Evolutionary conservation across 352 stramenopile genomes (phyloP).

Genomic region (Pythium brachiatum): DNA sequence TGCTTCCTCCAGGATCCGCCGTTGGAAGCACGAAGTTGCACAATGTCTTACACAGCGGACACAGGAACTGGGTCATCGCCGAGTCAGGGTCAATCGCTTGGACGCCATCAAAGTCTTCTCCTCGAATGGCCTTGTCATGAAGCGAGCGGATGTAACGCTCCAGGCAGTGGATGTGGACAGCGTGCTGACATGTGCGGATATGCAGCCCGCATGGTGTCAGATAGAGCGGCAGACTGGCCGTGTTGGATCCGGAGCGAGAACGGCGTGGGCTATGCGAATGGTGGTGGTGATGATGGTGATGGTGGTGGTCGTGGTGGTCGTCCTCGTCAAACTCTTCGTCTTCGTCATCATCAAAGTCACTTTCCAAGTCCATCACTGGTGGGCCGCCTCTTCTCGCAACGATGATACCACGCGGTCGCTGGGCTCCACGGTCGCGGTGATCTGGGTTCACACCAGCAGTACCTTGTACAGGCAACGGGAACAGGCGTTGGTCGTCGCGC

Average conservation of each 20-base stretch:
- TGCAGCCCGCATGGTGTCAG: conserved; percentile 78
- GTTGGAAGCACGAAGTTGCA: conserved; percentile 91
- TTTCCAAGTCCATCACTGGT: conserved; percentile 5
- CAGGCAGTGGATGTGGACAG: conserved; percentile 84
- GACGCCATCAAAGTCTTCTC: conserved; percentile 86
- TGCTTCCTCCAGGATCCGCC: conserved; percentile 40
- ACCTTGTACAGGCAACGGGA: conserved; percentile 19
- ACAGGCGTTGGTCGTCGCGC: conserved; percentile 36
- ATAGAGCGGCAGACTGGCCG: conserved; percentile 65
- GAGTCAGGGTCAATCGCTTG: conserved; percentile 87
- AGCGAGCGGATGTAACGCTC: conserved; percentile 85
- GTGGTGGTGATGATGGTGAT: conserved; percentile 39
- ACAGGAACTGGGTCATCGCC: conserved; percentile 90
- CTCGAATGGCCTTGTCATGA: conserved; percentile 84
- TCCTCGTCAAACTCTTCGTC: conserved; percentile 29
- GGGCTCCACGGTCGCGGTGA: conserved; percentile 6
- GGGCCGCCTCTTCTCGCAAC: conserved; percentile 10
- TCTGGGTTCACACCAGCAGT: conserved; percentile 10
- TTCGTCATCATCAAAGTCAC: conserved; percentile 21
- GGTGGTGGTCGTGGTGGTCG: conserved; percentile 30
- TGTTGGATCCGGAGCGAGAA: conserved; percentile 42
- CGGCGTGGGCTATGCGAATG: conserved; percentile 52
- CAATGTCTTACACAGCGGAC: conserved; percentile 90
- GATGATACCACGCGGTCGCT: conserved; percentile 13
- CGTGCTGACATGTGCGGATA: conserved; percentile 84